Evolutionary conservation across 352 stramenopile species (phyloP).

Genomic region (Peronospora destructor): DNA sequence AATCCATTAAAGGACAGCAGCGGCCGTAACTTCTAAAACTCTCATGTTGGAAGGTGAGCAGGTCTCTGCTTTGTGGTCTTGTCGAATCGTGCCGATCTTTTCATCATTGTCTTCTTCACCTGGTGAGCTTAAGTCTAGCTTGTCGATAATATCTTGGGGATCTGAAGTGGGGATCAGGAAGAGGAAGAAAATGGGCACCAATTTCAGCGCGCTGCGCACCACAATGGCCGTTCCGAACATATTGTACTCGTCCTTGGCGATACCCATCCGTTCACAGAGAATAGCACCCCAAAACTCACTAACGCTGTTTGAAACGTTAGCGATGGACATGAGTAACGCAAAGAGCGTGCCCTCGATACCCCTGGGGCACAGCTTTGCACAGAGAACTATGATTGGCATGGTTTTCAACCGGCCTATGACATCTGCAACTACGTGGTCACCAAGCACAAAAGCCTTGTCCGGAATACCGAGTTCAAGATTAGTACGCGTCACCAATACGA

Average conservation of each 20-base stretch:
- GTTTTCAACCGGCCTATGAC: constrained; percentile 79
- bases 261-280: constrained; percentile 84
- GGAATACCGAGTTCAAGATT: constrained; percentile 91
- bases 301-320: constrained; percentile 91
- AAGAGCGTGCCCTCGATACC: constrained; percentile 96
- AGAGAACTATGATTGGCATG: constrained; percentile 93
- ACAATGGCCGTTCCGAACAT: constrained; percentile 87
- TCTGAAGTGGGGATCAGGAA: constrained; percentile 72
- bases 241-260: constrained; percentile 88
- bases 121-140: constrained; percentile 42
- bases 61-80: constrained; percentile 35
- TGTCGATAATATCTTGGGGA: constrained; percentile 68
- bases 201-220: constrained; percentile 87
- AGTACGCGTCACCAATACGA: constrained; percentile 88
- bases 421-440: constrained; percentile 89
- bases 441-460: constrained; percentile 92
- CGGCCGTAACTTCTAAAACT: constrained; percentile 17
- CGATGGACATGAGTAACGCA: constrained; percentile 95
- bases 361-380: constrained; percentile 90
- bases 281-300: constrained; percentile 90
- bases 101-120: constrained; percentile 23
- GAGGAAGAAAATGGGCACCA: constrained; percentile 88
- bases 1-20: constrained; percentile 17
- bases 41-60: constrained; percentile 24
- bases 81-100: constrained; percentile 30